phyloP scores from a whole-genome alignment of 2,329 filamentous ascomycete genomes.

The Teratosphaeria viscida region DNA sequence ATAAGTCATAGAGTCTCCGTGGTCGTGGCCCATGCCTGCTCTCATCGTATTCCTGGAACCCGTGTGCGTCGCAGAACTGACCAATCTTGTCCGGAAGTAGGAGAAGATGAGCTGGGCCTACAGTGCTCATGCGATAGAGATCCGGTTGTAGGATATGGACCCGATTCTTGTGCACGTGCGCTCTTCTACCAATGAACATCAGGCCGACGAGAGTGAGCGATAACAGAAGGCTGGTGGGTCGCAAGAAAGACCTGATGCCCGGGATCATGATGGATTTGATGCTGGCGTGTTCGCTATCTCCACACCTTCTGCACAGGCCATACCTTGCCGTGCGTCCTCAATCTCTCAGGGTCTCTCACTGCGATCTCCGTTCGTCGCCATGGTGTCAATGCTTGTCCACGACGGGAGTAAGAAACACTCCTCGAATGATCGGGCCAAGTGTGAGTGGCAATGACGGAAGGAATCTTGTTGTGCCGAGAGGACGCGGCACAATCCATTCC shows the following conservation, averaged over 20 bases:
- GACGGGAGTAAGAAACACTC: not conserved
- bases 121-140: conserved; percentile 1
- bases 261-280: not conserved
- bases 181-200: not conserved
- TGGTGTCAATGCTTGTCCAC: not conserved
- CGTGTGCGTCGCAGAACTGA: conserved; percentile 7
- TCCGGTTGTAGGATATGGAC: conserved; percentile 6
- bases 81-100: conserved; percentile 5
- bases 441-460: not conserved
- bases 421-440: not conserved
- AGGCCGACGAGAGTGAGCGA: not conserved
- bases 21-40: conserved; percentile 4
- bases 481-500: no score
- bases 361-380: not conserved
- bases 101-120: conserved; percentile 4
- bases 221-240: not conserved
- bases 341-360: not conserved
- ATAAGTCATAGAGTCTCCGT: conserved; percentile 51
- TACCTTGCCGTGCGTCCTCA: not conserved
- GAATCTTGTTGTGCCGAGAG: not conserved
- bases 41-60: conserved; percentile 3
- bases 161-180: not conserved
- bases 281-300: not conserved
- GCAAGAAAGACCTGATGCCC: not conserved
- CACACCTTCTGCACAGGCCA: not conserved